Conservation (phyloP, 208 protist genomes). For the Leptomonas seymouri region DNA sequence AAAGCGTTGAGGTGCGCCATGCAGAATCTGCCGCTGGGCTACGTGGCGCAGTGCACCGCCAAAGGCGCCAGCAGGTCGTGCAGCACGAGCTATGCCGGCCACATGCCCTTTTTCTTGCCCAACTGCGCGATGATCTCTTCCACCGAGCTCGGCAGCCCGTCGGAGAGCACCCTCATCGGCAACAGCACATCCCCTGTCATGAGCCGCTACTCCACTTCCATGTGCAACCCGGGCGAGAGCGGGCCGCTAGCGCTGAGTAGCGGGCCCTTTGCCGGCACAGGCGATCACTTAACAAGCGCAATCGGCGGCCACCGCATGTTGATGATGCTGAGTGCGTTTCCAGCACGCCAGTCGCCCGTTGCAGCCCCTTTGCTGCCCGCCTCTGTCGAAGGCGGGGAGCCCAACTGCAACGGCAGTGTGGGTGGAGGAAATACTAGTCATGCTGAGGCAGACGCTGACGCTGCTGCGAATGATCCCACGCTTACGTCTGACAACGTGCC, state of each 20-base stretch:
- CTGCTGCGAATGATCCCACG: neutral
- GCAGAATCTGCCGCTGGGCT: neutral
- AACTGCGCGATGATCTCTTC: constrained; percentile 31
- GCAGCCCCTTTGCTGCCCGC: constrained; percentile 7
- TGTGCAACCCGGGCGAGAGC: constrained; percentile 5
- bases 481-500: neutral
- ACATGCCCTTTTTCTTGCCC: constrained; percentile 11
- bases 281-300: constrained; percentile 9
- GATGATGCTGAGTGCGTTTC: constrained; percentile 18
- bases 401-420: neutral
- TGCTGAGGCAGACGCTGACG: neutral
- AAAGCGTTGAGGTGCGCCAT: too few species aligned
- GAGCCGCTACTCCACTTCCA: neutral
- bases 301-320: constrained; percentile 13
- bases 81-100: neutral
- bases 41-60: neutral
- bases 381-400: neutral
- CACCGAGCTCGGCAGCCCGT: constrained; percentile 13
- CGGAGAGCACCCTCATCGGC: constrained; percentile 6
- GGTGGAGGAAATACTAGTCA: too few species aligned
- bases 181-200: neutral
- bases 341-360: constrained; percentile 5
- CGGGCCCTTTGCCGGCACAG: neutral
- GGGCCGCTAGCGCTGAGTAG: constrained; percentile 4
- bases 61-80: neutral